phyloP scores from a whole-genome alignment of 768 basidiomycete genomes.

The Naganishia onofrii region DNA sequence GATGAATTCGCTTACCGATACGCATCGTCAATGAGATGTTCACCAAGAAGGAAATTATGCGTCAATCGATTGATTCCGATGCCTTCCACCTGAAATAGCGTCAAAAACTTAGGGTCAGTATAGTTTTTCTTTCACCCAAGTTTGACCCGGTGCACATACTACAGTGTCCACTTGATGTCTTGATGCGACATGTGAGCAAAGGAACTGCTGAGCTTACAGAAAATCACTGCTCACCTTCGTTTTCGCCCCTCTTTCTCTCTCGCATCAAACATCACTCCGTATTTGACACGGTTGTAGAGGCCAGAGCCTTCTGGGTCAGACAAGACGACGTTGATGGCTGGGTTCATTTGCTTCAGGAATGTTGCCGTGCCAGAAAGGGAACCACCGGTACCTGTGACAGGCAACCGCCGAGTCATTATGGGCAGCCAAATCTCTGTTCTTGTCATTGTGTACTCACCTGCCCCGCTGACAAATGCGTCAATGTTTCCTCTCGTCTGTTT shows the following conservation, averaged over 20 bases:
- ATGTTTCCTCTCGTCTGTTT: conserved; percentile 78
- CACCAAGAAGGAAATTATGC: conserved; percentile 78
- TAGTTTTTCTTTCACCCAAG: too few species aligned
- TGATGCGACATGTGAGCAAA: neutral
- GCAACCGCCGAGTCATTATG: too few species aligned
- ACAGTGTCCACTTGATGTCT: conserved; percentile 73
- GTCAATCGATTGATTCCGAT: conserved; percentile 90
- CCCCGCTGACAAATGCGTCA: conserved; percentile 84
- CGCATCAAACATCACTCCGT: conserved; percentile 91
- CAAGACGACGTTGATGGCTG: conserved; percentile 67
- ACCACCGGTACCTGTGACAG: conserved; percentile 79
- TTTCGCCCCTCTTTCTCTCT: conserved; percentile 92
- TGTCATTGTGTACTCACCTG: conserved; percentile 58
- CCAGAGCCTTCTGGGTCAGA: conserved; percentile 94
- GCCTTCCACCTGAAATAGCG: conserved; percentile 43
- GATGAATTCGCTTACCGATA: conserved; percentile 61
- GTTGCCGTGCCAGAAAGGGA: conserved; percentile 82
- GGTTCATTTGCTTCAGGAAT: conserved; percentile 73
- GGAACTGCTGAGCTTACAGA: neutral
- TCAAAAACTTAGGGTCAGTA: neutral
- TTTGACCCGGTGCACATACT: conserved; percentile 63
- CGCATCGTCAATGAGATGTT: conserved; percentile 82
- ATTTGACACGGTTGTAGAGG: conserved; percentile 90
- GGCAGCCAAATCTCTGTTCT: too few species aligned
- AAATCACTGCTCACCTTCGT: conserved; percentile 58